phyloP scores from a whole-genome alignment of 257 asterid genomes.

The Buddleja alternifolia region DNA sequence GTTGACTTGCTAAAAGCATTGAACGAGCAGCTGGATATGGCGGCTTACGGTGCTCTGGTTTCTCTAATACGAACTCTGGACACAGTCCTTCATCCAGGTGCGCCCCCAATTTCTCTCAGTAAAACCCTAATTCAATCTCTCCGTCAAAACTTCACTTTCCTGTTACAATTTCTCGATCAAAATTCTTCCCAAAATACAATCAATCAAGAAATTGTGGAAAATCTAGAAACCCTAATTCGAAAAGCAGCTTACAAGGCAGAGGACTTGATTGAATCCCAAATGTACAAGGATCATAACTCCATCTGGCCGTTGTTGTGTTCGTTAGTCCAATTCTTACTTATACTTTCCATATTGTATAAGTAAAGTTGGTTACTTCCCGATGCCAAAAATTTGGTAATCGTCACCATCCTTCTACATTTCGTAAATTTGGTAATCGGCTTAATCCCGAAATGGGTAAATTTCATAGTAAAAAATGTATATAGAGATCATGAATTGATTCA shows the following conservation, averaged over 20 bases:
- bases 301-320: no score
- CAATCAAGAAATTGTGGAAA: not conserved
- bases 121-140: not conserved
- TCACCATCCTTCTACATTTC: no score
- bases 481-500: no score
- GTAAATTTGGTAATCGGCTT: no score
- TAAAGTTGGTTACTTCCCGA: not conserved
- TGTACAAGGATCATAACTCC: no score
- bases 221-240: not conserved
- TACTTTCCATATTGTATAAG: no score
- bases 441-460: no score
- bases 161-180: not conserved
- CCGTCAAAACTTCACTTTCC: not conserved
- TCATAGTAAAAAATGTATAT: no score
- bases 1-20: not conserved
- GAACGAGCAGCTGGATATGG: not conserved
- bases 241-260: not conserved
- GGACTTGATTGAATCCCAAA: not conserved
- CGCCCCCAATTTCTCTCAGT: not conserved
- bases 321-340: no score
- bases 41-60: conserved; percentile 12
- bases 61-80: not conserved
- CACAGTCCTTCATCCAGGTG: not conserved
- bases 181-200: not conserved
- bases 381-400: not conserved